Evolutionary conservation across 257 asterid genomes (phyloP), one percentile per base, ranked within the genome.

Genomic region (Sherardia arvensis): DNA sequence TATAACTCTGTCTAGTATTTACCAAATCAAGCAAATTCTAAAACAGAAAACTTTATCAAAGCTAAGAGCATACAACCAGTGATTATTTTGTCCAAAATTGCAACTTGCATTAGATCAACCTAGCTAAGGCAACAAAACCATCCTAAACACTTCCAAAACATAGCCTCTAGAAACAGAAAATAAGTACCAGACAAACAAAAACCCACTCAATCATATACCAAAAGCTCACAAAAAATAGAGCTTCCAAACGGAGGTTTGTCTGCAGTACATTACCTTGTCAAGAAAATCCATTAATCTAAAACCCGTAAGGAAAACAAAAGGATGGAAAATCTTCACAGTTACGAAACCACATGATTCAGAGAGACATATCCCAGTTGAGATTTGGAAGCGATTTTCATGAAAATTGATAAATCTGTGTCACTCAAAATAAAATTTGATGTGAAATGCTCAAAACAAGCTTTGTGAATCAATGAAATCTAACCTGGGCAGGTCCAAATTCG

Each of bases 301-400:
- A 22, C 38, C 26, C 20, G 54, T 10, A 27, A 69, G 8, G 9
- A 25, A 7, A 1, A 3, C n/a, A 23, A 5, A 61, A 7, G 34
- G n/a, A 15, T 20, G 12, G 17, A 60, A 36, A 21, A 9, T 61
- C 47, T 3, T 23, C 48, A 28, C 15, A 28, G 20, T 17, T n/a
- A 69, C 62, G 20, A 27, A 69, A 26, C 51, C 32, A 28, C 26
- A 28, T 17, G 34, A 26, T 27, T 53, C 22, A 61, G 12, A n/a
- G 26, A 53, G 53, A 53, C 25, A 11, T 18, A 69, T 36, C 73
- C 67, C 68, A 62, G 48, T 12, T 40, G 64, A 69, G 55, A 69
- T 53, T 69, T 27, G 18, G 7, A 60, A 22, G 43, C 4, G 54
- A 29, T 23, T 20, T 30, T 26, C 58, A 59, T 30, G 49, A 68